Percentiles rank a stretch among this genome's conserved stretches.
These are phyloP conservation scores for Neurospora crassa DNA, from an alignment of 2,329 filamentous ascomycete species.

Conservation along the genomic window DNA sequence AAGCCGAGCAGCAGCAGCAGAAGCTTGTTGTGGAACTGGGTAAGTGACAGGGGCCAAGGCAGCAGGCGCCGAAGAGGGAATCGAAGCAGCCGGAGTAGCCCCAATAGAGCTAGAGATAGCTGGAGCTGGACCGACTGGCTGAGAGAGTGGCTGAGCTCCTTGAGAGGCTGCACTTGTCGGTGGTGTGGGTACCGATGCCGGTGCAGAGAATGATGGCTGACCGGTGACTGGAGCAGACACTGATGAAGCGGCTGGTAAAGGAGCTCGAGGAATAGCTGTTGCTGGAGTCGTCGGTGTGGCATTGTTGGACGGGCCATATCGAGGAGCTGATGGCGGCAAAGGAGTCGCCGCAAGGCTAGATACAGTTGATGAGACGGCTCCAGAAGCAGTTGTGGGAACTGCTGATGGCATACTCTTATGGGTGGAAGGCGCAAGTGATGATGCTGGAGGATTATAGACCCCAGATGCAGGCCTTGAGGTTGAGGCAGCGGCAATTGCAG, in stretches of 20 bases:
- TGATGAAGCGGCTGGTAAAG: not conserved
- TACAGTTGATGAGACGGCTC: not conserved
- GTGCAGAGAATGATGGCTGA: not conserved
- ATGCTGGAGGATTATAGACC: not conserved
- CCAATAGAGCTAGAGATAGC: not conserved
- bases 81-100: not conserved
- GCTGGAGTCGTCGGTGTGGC: not conserved
- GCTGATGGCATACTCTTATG: not conserved
- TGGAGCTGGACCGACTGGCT: not conserved
- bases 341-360: not conserved
- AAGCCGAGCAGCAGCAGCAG: not conserved
- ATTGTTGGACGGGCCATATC: not conserved
- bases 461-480: not conserved
- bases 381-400: not conserved
- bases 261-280: not conserved
- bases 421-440: not conserved
- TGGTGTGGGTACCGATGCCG: not conserved
- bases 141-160: not conserved
- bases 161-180: not conserved
- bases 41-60: not conserved
- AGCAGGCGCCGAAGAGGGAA: not conserved
- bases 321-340: not conserved
- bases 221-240: not conserved
- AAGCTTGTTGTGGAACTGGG: not conserved
- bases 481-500: not conserved